A percentile compares a stretch with the other conserved stretches of the same genome.
Conservation (phyloP, 2,329 filamentous ascomycete genomes). For the Calonectria crousiana region DNA sequence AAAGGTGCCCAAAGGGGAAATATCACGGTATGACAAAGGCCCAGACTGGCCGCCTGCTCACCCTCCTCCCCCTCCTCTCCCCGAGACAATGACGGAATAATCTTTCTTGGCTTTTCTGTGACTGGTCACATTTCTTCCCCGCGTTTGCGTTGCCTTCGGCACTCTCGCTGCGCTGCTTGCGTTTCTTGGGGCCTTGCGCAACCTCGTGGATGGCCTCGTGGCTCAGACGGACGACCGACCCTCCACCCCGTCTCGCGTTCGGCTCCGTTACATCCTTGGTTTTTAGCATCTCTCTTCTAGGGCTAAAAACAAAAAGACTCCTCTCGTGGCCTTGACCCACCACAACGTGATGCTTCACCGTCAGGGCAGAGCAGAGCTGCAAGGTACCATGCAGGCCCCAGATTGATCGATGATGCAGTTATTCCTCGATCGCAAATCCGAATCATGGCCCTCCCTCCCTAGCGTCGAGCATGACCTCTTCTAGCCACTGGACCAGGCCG, state of each 20-base stretch:
- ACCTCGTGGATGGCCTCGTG: slow-evolving; percentile 33
- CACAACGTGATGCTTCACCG: slow-evolving; percentile 35
- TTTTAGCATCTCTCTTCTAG: neutral
- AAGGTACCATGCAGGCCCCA: slow-evolving; percentile 44
- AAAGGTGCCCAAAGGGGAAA: slow-evolving; percentile 12
- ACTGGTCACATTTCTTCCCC: slow-evolving; percentile 33
- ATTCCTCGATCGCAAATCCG: slow-evolving; percentile 43
- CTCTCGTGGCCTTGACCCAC: slow-evolving; percentile 33
- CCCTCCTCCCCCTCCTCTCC: neutral
- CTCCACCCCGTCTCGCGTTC: slow-evolving; percentile 12
- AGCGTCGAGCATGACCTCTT: slow-evolving; percentile 44
- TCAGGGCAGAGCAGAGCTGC: slow-evolving; percentile 36
- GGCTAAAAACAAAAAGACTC: neutral
- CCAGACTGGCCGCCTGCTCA: neutral
- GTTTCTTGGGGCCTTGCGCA: slow-evolving; percentile 3
- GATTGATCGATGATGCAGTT: slow-evolving; percentile 44
- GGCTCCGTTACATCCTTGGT: slow-evolving; percentile 4
- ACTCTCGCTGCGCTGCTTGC: neutral
- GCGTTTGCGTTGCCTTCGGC: slow-evolving; percentile 10
- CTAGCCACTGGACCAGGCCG: slow-evolving; percentile 23
- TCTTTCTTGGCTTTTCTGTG: slow-evolving; percentile 22
- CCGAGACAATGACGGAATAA: slow-evolving; percentile 27
- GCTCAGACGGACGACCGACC: slow-evolving; percentile 37
- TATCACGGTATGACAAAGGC: neutral
- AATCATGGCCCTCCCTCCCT: slow-evolving; percentile 41